Percentiles rank a stretch among this genome's conserved stretches.
These are phyloP conservation scores for Phytopythium litorale DNA, from an alignment of 352 stramenopile species.

Conservation along the genomic window DNA sequence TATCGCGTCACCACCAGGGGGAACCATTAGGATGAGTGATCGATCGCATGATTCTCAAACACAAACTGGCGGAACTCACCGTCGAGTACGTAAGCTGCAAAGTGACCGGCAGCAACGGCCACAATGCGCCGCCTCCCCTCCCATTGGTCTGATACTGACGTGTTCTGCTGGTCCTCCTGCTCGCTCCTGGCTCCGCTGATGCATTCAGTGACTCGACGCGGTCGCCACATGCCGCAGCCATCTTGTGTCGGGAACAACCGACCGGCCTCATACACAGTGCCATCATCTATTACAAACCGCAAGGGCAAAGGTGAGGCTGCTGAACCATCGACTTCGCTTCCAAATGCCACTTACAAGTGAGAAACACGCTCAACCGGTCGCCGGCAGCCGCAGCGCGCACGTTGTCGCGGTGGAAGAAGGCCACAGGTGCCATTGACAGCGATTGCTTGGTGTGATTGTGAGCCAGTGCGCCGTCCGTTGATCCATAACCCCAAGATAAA, in stretches of 20 bases:
- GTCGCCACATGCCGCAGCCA: slow-evolving; percentile 49
- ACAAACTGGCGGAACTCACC: slow-evolving; percentile 14
- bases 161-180: background rate
- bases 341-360: slow-evolving; percentile 24
- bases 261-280: slow-evolving; percentile 43
- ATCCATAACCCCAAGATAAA: slow-evolving; percentile 57
- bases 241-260: slow-evolving; percentile 53
- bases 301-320: background rate
- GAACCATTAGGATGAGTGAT: background rate
- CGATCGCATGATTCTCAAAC: background rate
- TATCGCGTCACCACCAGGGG: slow-evolving; percentile 1
- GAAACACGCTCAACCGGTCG: slow-evolving; percentile 58
- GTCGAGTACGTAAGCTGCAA: slow-evolving; percentile 57
- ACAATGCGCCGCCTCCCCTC: slow-evolving; percentile 17
- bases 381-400: slow-evolving; percentile 42
- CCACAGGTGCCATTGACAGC: slow-evolving; percentile 26
- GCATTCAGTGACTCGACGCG: slow-evolving; percentile 18
- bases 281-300: slow-evolving; percentile 15
- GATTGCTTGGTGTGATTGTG: slow-evolving; percentile 25
- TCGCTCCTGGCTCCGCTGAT: background rate
- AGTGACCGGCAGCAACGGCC: slow-evolving; percentile 38
- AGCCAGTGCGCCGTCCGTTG: slow-evolving; percentile 38
- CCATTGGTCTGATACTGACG: background rate
- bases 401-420: slow-evolving; percentile 31
- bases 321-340: background rate